Base-by-base conservation (phyloP, 1,139 yeast genomes). In the Nakaseomyces bracarensis region DNA sequence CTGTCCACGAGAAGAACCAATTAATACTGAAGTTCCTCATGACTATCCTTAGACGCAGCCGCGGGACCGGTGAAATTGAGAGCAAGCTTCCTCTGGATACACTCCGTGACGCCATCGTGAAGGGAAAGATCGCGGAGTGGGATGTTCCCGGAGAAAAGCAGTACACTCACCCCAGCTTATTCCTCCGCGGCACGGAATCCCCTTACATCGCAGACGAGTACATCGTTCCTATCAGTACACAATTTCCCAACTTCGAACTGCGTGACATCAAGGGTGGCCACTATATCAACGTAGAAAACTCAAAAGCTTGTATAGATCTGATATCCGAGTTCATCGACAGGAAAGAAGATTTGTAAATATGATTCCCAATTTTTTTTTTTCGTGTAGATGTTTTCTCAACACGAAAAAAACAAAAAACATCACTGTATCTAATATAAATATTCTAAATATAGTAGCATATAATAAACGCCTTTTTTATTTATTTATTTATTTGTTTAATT, bases 201-300 rank as follows among this genome's bases (percentile, higher is more conserved):
- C 63, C 68, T 7, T 89, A 86, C 59, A 79, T 89, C n/a, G 80
- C 95, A 0, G 97, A 89, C 61, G 96, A 87, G 46, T 76, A 75
- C 22, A 63, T 87, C 27, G 81, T 85, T 0, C 77, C 75, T 25
- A 81, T 86, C 43, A 95, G 93, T 1, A 67, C 68, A 44, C 83
- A 75, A 55, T 91, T 87, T 66, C 96, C 97, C 0, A 68, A 71
- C 38, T 87, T 87, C 57, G 83, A 76, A 46, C 65, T 84, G 10
- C 69, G 74, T 39, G 95, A 84, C 54, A 68, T 91, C 23, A 79
- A 84, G 20, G 75, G 87, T 2, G 96, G 96, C 1, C 98, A 91
- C 63, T 91, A 96, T 96, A 75, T 85, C 19, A 82, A 82, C 51
- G 76, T 83, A 45, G 95, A 85, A 54, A 77, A 80, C 50, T 94